These are phyloP conservation scores for Trypanosoma mega DNA, from an alignment of 208 protist genomes.

Conservation along the genomic window DNA sequence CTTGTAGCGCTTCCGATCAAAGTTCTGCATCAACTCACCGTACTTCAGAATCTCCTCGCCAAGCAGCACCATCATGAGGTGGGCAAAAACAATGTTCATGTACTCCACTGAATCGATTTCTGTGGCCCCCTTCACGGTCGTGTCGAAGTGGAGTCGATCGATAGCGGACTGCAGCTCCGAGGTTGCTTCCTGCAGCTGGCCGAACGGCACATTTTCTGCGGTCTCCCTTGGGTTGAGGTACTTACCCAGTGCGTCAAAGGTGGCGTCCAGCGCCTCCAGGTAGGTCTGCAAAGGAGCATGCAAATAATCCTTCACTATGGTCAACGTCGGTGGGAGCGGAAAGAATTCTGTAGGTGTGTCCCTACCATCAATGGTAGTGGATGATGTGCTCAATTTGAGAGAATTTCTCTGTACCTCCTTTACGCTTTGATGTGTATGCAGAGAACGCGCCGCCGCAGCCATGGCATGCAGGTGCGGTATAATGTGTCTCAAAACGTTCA, in stretches of 20 bases:
- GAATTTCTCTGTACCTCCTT: not conserved
- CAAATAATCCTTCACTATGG: slow-evolving; percentile 24
- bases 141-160: slow-evolving; percentile 47
- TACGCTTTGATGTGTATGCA: slow-evolving; percentile 26
- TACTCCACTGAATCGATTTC: slow-evolving; percentile 41
- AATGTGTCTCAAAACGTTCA: slow-evolving; percentile 30
- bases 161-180: slow-evolving; percentile 37
- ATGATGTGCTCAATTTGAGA: not conserved
- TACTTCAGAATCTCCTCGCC: slow-evolving; percentile 46
- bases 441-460: slow-evolving; percentile 27
- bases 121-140: slow-evolving; percentile 24
- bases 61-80: slow-evolving; percentile 51
- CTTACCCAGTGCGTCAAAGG: slow-evolving; percentile 34
- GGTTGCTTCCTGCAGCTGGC: slow-evolving; percentile 31
- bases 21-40: slow-evolving; percentile 41
- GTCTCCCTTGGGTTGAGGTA: slow-evolving; percentile 41
- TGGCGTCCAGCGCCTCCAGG: slow-evolving; percentile 31
- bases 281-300: slow-evolving; percentile 22
- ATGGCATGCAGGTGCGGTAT: slow-evolving; percentile 49
- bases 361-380: not conserved
- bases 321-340: too few relatives aligned
- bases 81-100: slow-evolving; percentile 46
- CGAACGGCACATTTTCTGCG: slow-evolving; percentile 42
- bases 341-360: too few relatives aligned
- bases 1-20: slow-evolving; percentile 55